Conservation (phyloP, 495 filamentous ascomycete species). For the Neurospora sp. region DNA sequence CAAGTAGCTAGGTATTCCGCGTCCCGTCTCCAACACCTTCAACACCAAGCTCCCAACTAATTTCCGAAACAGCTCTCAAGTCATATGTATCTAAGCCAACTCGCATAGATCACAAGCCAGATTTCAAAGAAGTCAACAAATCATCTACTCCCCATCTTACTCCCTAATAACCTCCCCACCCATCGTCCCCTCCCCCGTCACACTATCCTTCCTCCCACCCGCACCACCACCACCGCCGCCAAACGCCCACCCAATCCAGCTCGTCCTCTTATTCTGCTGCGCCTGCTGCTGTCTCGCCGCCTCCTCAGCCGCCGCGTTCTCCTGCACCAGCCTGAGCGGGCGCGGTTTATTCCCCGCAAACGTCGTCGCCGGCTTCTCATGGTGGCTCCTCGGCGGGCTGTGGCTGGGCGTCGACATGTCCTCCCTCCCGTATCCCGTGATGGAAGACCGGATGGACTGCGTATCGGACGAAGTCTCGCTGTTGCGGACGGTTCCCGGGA, state of each 20-base stretch:
- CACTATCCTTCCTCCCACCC: conserved; percentile 32
- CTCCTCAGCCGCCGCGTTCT: conserved; percentile 27
- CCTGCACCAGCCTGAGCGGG: conserved; percentile 79
- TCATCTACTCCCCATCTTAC: background rate
- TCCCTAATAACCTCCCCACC: conserved; percentile 16
- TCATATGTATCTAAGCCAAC: background rate
- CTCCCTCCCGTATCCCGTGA: conserved; percentile 29
- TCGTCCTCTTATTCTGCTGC: conserved; percentile 37
- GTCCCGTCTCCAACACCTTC: background rate
- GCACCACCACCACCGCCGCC: conserved; percentile 12
- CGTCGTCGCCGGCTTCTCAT: conserved; percentile 52
- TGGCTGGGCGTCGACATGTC: conserved; percentile 45
- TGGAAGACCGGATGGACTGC: conserved; percentile 18
- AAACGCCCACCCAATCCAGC: conserved; percentile 48
- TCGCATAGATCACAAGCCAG: background rate
- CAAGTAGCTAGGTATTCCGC: background rate
- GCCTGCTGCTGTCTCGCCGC: conserved; percentile 5
- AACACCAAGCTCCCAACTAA: background rate
- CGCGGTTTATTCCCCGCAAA: conserved; percentile 66
- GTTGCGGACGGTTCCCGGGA: conserved; percentile 47
- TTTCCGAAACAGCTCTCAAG: background rate
- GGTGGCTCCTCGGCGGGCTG: conserved; percentile 37
- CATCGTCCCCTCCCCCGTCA: background rate
- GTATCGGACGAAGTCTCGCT: conserved; percentile 52
- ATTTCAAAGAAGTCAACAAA: background rate